Conservation (phyloP, 2,329 filamentous ascomycete genomes). For the Pseudohalonectria lignicola region DNA sequence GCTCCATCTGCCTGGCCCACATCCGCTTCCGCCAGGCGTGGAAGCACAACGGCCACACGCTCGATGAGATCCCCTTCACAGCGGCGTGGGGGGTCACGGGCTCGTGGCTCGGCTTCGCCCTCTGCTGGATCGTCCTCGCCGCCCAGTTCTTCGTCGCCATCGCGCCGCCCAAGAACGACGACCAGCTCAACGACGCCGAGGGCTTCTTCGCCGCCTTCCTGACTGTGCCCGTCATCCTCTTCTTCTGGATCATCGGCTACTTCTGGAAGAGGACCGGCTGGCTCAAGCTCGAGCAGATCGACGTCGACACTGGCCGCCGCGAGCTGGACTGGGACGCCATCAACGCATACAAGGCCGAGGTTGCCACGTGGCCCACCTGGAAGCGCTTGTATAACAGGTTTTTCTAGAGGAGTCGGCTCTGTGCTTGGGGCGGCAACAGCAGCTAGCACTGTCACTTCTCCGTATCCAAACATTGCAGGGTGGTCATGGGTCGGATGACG, state of each 20-base stretch:
- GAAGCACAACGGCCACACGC: constrained; percentile 41
- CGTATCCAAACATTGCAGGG: too few relatives aligned
- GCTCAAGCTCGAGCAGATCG: constrained; percentile 48
- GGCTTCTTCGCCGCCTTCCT: constrained; percentile 45
- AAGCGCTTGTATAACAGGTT: constrained; percentile 6
- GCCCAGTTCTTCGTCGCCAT: constrained; percentile 44
- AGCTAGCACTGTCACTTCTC: too few relatives aligned
- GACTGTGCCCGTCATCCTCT: constrained; percentile 38
- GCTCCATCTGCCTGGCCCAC: constrained; percentile 51
- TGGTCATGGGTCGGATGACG: too few relatives aligned
- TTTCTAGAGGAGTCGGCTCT: too few relatives aligned
- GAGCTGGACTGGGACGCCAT: constrained; percentile 56
- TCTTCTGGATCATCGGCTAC: constrained; percentile 46
- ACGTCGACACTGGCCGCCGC: constrained; percentile 54
- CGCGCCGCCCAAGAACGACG: constrained; percentile 19
- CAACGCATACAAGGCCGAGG: constrained; percentile 34
- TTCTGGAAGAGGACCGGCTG: constrained; percentile 55
- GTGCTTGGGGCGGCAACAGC: too few relatives aligned
- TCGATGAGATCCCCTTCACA: constrained; percentile 56
- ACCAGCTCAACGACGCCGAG: constrained; percentile 24
- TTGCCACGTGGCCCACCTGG: constrained; percentile 8
- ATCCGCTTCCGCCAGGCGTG: constrained; percentile 58
- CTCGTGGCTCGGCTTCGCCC: constrained; percentile 47
- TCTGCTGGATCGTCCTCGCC: constrained; percentile 41
- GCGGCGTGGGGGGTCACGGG: constrained; percentile 49